These are phyloP conservation scores for Brassica nigra DNA, from an alignment of 345 rosid species.

Conservation along the genomic window DNA sequence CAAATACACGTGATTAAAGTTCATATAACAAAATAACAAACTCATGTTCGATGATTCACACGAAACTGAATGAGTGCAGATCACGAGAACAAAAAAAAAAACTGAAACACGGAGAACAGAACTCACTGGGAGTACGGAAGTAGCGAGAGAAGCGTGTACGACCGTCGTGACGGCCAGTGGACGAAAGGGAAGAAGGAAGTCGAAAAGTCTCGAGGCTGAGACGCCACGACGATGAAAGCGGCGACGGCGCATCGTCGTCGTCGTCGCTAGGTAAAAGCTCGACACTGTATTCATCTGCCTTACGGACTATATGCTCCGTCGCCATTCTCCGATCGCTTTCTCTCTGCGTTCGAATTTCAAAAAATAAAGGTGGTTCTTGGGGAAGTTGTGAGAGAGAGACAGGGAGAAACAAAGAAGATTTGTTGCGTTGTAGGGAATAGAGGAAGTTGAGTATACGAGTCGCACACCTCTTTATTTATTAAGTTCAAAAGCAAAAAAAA, in stretches of 20 bases:
- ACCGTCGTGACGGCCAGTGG: constrained; percentile 3
- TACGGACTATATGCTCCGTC: constrained; percentile 29
- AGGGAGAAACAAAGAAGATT: neutral
- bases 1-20: neutral
- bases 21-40: neutral
- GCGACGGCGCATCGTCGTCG: neutral
- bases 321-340: constrained; percentile 20
- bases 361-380: neutral
- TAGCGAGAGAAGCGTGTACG: constrained; percentile 39
- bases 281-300: constrained; percentile 29
- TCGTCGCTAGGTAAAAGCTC: constrained; percentile 39
- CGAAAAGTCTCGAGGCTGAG: constrained; percentile 52
- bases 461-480: constrained; percentile 4
- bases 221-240: constrained; percentile 50
- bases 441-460: constrained; percentile 5
- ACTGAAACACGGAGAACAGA: neutral
- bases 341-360: constrained; percentile 4
- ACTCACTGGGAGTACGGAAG: constrained; percentile 41
- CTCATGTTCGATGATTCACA: constrained; percentile 1
- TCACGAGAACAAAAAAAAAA: neutral
- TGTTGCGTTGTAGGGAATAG: constrained; percentile 2
- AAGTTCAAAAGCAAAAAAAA: no score
- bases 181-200: constrained; percentile 31
- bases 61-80: neutral
- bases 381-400: constrained; percentile 19